Conservation (phyloP, 208 protist genomes). For the Tritrichomonas musculus region DNA sequence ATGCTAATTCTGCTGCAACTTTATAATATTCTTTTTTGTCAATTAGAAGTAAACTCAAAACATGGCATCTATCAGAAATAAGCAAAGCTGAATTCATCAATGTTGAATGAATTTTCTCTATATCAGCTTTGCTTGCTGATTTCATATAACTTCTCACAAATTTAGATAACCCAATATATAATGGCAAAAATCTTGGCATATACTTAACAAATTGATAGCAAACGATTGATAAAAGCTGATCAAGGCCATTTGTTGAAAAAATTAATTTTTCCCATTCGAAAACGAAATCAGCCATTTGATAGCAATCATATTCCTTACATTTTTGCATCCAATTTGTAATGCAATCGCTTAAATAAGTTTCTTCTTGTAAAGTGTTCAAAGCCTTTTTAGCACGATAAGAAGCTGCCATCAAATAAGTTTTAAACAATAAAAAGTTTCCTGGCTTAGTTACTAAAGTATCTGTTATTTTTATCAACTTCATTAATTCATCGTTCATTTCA, state of each 20-base stretch:
- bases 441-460: too few species aligned
- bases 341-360: background rate
- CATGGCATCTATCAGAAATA: background rate
- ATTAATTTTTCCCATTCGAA: conserved; percentile 2
- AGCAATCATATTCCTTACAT: background rate
- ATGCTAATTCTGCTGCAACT: background rate
- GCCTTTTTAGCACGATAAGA: too few species aligned
- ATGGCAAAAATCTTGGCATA: background rate
- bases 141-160: background rate
- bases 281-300: background rate
- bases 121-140: background rate
- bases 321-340: background rate
- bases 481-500: too few species aligned
- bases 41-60: background rate
- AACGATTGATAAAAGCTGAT: background rate
- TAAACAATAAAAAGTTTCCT: too few species aligned
- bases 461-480: too few species aligned
- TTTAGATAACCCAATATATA: background rate
- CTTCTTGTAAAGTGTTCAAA: too few species aligned
- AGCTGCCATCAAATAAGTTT: too few species aligned
- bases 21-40: background rate
- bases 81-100: background rate
- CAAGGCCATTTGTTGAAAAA: too few species aligned
- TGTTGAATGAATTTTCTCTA: background rate
- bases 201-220: background rate